Conservation (phyloP, 164 flowering plant species). For the Umbilicus rupestris region DNA sequence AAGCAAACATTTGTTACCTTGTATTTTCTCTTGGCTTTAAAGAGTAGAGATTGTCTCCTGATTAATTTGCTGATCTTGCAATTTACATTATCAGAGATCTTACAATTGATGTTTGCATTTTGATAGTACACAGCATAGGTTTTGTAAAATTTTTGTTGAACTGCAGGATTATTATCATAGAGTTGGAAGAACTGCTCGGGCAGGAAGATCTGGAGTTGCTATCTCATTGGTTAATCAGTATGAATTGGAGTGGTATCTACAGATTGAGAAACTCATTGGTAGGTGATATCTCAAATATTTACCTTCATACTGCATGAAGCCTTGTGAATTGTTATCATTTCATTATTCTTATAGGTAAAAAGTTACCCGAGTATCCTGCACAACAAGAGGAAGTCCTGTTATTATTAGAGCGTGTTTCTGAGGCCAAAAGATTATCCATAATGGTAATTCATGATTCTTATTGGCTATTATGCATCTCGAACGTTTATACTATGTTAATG, state of each 20-base stretch:
- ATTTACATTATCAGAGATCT: not conserved
- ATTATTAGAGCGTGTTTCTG: conserved; percentile 53
- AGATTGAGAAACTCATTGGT: conserved; percentile 78
- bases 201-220: conserved; percentile 87
- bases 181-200: conserved; percentile 98
- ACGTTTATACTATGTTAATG: not conserved
- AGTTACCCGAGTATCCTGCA: conserved; percentile 56
- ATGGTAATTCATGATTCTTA: conserved; percentile 30
- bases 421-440: conserved; percentile 63
- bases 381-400: conserved; percentile 62
- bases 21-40: not conserved
- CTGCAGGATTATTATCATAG: conserved; percentile 85
- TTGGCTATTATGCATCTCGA: not conserved
- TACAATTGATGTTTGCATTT: not conserved
- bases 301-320: not conserved
- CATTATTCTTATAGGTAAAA: conserved; percentile 40
- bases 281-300: conserved; percentile 1
- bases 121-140: not conserved
- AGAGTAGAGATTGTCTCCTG: not conserved
- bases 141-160: conserved; percentile 1
- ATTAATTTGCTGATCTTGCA: not conserved
- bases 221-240: conserved; percentile 87
- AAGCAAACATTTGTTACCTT: conserved; percentile 1
- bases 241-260: conserved; percentile 76
- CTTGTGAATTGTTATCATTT: not conserved